Evolutionary conservation across 441 rosid genomes (phyloP).

Genomic region (Dalechampia spathulata): DNA sequence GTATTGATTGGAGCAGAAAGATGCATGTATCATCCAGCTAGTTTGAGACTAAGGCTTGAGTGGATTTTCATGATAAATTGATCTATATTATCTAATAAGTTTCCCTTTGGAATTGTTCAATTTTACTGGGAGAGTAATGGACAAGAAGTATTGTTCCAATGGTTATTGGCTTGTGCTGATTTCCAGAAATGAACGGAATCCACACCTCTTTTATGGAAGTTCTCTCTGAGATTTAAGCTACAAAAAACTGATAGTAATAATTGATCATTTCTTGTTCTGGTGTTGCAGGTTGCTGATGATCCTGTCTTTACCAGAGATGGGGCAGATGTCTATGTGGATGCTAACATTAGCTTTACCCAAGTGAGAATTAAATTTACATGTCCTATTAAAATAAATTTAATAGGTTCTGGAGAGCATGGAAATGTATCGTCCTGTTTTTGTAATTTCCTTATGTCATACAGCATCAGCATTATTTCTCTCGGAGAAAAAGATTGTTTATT

Average conservation of each 20-base stretch:
- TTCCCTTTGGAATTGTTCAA: no score
- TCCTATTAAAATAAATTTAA: constrained; percentile 8
- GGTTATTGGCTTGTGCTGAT: neutral
- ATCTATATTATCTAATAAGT: no score
- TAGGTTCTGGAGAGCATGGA: constrained; percentile 3
- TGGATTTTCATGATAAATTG: no score
- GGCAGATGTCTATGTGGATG: constrained; percentile 77
- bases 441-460: neutral
- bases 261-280: neutral
- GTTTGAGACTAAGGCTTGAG: no score
- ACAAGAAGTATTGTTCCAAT: neutral
- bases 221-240: neutral
- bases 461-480: no score
- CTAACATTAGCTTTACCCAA: constrained; percentile 80
- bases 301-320: constrained; percentile 75
- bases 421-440: constrained; percentile 1
- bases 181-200: neutral
- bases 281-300: constrained; percentile 72
- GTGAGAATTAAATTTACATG: constrained; percentile 36
- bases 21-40: no score
- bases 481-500: no score
- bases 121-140: no score
- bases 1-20: no score
- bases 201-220: neutral
- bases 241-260: neutral